These are phyloP conservation scores for Vicia villosa DNA, from an alignment of 306 rosid species.

Conservation along the genomic window DNA sequence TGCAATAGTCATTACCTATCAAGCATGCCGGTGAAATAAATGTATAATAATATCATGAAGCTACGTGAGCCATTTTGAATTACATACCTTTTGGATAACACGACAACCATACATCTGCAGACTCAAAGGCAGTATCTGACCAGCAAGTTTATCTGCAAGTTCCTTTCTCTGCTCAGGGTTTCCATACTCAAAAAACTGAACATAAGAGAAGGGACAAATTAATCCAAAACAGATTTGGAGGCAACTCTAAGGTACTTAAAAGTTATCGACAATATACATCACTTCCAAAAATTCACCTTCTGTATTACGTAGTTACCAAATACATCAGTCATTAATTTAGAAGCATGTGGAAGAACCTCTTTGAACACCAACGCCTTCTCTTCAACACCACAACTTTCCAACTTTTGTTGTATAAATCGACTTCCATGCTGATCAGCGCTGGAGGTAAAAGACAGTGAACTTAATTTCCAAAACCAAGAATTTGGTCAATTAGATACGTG, in stretches of 20 bases:
- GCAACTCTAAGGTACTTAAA: constrained; percentile 18
- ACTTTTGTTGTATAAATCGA: constrained; percentile 62
- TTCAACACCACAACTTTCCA: constrained; percentile 47
- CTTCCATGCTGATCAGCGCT: constrained; percentile 66
- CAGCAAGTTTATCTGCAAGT: constrained; percentile 47
- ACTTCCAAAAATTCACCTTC: constrained; percentile 41
- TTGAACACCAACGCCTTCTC: constrained; percentile 58
- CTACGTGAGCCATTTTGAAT: constrained; percentile 11
- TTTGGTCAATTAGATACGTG: constrained; percentile 13
- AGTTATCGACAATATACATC: constrained; percentile 6
- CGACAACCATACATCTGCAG: constrained; percentile 67
- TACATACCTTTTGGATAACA: constrained; percentile 53
- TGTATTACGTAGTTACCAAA: constrained; percentile 62
- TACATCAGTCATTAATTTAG: constrained; percentile 57
- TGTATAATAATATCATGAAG: constrained; percentile 18
- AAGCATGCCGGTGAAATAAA: constrained; percentile 22
- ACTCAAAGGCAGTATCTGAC: constrained; percentile 57
- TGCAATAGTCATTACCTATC: constrained; percentile 13
- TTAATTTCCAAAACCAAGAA: constrained; percentile 33
- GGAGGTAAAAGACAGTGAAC: constrained; percentile 38
- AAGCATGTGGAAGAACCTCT: constrained; percentile 58
- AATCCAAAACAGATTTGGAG: not conserved
- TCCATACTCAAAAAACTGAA: constrained; percentile 61
- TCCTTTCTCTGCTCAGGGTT: constrained; percentile 50
- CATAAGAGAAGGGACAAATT: constrained; percentile 21